Evolutionary conservation across 2,329 filamentous ascomycete genomes (phyloP).

Genomic region (Colletotrichum costaricense): DNA sequence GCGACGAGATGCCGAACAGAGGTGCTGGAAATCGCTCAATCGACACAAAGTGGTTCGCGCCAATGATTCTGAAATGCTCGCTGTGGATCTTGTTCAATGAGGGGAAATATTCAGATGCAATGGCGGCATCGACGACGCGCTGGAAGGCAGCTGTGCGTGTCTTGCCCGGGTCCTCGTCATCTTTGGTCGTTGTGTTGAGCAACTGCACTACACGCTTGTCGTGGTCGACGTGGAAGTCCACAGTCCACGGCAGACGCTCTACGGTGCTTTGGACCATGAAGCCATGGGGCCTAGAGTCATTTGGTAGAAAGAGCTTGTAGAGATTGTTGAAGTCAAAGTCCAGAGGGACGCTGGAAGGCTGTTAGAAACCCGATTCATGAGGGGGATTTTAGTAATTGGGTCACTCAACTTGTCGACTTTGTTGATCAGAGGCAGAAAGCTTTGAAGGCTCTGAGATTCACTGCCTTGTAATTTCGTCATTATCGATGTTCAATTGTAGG

Average conservation of each 20-base stretch:
- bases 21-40: conserved; percentile 72
- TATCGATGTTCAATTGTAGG: no score
- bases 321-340: no score
- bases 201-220: conserved; percentile 47
- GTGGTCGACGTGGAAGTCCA: conserved; percentile 50
- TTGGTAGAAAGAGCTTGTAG: no score
- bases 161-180: conserved; percentile 38
- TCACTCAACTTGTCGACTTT: no score
- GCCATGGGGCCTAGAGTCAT: conserved; percentile 54
- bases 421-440: no score
- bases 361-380: no score
- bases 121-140: conserved; percentile 49
- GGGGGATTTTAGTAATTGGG: no score
- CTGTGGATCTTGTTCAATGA: conserved; percentile 52
- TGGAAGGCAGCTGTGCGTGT: conserved; percentile 54
- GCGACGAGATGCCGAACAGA: conserved; percentile 75
- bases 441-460: no score
- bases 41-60: conserved; percentile 48
- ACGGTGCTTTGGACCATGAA: conserved; percentile 60
- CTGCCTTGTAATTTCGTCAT: no score
- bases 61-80: conserved; percentile 55
- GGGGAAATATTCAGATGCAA: conserved; percentile 48
- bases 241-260: conserved; percentile 58
- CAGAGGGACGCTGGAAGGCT: no score
- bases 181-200: conserved; percentile 38